Percentiles rank a stretch among this genome's conserved stretches.
Evolutionary conservation across 495 filamentous ascomycete genomes (phyloP).

Genomic region (Ramalina intermedia): DNA sequence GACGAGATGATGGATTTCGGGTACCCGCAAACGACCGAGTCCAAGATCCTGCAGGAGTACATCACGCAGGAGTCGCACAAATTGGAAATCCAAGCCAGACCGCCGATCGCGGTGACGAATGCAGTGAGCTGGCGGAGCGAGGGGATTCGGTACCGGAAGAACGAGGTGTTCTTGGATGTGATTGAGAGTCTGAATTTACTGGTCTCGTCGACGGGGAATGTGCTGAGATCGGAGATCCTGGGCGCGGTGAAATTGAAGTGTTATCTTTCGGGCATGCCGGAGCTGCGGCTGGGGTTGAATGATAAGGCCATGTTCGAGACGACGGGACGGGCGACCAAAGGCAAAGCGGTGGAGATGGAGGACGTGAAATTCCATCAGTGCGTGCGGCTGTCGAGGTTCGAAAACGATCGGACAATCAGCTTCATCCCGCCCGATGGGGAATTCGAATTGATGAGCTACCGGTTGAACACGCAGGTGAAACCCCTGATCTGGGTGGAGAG

Average conservation of each 20-base stretch:
- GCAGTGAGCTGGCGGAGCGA: conserved; percentile 96
- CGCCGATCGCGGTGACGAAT: conserved; percentile 98
- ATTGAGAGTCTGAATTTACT: conserved; percentile 95
- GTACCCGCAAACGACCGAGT: conserved; percentile 97
- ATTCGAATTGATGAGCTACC: conserved; percentile 99
- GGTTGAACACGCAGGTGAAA: conserved; percentile 96
- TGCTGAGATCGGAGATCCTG: conserved; percentile 90
- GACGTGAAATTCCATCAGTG: conserved; percentile 99
- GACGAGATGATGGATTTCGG: conserved; percentile 99
- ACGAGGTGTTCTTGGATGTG: conserved; percentile 97
- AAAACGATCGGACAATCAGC: conserved; percentile 97
- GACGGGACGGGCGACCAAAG: conserved; percentile 83
- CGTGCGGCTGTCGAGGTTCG: conserved; percentile 86
- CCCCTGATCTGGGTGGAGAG: conserved; percentile 99
- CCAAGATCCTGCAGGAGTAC: conserved; percentile 98
- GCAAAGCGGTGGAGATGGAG: conserved; percentile 99
- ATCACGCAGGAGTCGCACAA: conserved; percentile 99
- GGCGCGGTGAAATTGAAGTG: conserved; percentile 99
- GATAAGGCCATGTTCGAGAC: conserved; percentile 99
- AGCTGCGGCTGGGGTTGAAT: conserved; percentile 86
- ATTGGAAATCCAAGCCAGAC: conserved; percentile 92
- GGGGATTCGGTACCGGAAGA: conserved; percentile 97
- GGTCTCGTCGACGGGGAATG: conserved; percentile 87
- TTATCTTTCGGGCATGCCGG: conserved; percentile 97
- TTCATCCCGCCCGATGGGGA: conserved; percentile 98